Evolutionary conservation across 78 protist species (phyloP), one percentile per base, ranked within the genome.

Genomic region (Cavenderia fasciculata): DNA sequence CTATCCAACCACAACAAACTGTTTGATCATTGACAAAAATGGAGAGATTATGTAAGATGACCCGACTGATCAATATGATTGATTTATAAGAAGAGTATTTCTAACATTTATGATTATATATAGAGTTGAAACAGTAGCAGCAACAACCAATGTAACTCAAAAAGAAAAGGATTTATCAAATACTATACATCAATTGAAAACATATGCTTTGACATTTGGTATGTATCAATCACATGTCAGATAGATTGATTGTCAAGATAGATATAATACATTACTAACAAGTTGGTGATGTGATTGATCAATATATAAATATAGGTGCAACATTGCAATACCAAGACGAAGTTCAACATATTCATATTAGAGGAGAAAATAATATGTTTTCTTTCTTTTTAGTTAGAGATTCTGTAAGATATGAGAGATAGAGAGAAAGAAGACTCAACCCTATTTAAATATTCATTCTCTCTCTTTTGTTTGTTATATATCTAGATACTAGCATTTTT

Each of bases 151-250:
- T 23, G 43, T 23, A 41, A 63, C 54, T 38, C 43, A 59, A 21
- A 79, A 79, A 66, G 88, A 79, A 54, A 79, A 79, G 66, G 88
- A 79, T 38, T 76, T 79, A 18, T 68, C 88, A 52, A 79, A 36
- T 19, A 79, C 88, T 12, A 79, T 79, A n/a, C 88, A 79, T 66
- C 88, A 79, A 66, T 54, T 79, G 56, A 79, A 79, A 52, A 79
- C 88, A 8, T 79, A 79, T 29, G 88, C 88, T 27, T 18, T 79
- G 19, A 65, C 88, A 40, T 79, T 79, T 62, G 88, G 72, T 63
- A 63, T 38, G 10, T 12, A 49, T 12, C 54, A 49, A 12, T 49
- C 12, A 49, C 54, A 49, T 49, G 8, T 57, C 63, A 57, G 11
- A 14, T 19, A 19, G 4, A 7, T 19, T 19, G 21, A 52, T 19